A percentile compares a stretch with the other conserved stretches of the same genome.
Evolutionary conservation across 2,329 filamentous ascomycete species (phyloP).

Genomic region (Ambrosiella cleistominuta): DNA sequence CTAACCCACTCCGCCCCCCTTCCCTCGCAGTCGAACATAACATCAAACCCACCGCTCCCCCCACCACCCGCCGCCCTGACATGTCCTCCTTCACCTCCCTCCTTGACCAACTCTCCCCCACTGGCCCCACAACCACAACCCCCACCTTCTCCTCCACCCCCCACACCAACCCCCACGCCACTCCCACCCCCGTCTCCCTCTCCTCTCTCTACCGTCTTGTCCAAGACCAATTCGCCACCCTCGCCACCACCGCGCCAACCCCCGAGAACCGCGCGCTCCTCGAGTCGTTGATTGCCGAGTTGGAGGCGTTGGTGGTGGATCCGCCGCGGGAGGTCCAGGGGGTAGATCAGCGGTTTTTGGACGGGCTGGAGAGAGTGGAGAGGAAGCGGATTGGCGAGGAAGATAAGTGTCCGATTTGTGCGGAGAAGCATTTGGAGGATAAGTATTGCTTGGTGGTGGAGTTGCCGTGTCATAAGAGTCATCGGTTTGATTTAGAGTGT

Average conservation of each 20-base stretch:
- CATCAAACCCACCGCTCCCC: conserved; percentile 15
- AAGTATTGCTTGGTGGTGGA: conserved; percentile 44
- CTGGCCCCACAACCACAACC: conserved; percentile 18
- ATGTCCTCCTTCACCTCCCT: conserved; percentile 46
- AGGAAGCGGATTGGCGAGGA: conserved; percentile 32
- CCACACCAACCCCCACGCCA: conserved; percentile 37
- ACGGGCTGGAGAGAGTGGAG: conserved; percentile 39
- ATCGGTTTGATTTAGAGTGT: conserved; percentile 50
- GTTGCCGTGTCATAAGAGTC: conserved; percentile 40
- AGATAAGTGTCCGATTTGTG: conserved; percentile 45
- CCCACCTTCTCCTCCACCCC: conserved; percentile 15
- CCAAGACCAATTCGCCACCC: conserved; percentile 38
- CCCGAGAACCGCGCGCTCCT: conserved; percentile 33
- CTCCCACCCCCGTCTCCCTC: conserved; percentile 41
- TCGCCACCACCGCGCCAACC: conserved; percentile 31
- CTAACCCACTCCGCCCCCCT: conserved; percentile 1
- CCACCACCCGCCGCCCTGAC: conserved; percentile 33
- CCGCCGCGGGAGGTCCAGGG: conserved; percentile 35
- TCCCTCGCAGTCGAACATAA: conserved; percentile 40
- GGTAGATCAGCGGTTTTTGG: conserved; percentile 41
- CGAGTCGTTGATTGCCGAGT: conserved; percentile 26
- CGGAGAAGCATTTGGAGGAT: conserved; percentile 43
- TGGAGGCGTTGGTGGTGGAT: conserved; percentile 33
- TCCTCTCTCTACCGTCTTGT: conserved; percentile 40
- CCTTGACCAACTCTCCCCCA: conserved; percentile 32